Evolutionary conservation across 805 yeast species (phyloP).

Genomic region (Zygosaccharomyces gambellarensis): DNA sequence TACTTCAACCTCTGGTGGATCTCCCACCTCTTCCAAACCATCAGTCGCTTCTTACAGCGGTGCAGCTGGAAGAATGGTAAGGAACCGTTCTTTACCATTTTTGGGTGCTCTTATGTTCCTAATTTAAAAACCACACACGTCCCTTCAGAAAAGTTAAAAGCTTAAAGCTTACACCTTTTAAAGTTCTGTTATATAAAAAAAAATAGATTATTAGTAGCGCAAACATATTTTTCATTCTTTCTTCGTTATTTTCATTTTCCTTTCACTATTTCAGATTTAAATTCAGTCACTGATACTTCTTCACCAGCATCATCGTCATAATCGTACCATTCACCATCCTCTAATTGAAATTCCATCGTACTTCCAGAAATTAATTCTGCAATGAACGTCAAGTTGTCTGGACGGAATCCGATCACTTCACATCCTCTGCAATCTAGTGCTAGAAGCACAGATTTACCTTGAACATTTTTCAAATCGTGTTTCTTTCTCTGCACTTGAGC

Average conservation of each 20-base stretch:
- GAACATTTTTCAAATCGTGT: conserved; percentile 21
- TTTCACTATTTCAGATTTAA: conserved; percentile 56
- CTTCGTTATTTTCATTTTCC: conserved; percentile 20
- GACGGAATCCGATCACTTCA: conserved; percentile 62
- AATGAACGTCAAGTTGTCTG: conserved; percentile 38
- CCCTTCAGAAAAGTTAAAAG: neutral
- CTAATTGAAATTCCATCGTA: conserved; percentile 38
- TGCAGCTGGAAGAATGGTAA: neutral
- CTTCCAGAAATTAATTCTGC: conserved; percentile 25
- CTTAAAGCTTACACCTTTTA: neutral
- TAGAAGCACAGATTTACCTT: conserved; percentile 38
- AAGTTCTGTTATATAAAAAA: neutral
- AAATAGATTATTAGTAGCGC: neutral
- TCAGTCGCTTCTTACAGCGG: neutral
- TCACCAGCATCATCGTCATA: conserved; percentile 79
- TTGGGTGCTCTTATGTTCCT: conserved; percentile 2
- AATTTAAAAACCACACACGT: neutral
- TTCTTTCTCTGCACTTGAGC: conserved; percentile 27
- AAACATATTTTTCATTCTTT: neutral
- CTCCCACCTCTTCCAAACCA: neutral
- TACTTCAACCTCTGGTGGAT: neutral
- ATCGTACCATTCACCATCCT: conserved; percentile 90
- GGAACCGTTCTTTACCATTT: neutral
- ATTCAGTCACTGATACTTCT: conserved; percentile 77
- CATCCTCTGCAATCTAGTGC: conserved; percentile 84